These are phyloP conservation scores for Phylloporus scabripes DNA, from an alignment of 768 basidiomycete genomes.

Conservation along the genomic window DNA sequence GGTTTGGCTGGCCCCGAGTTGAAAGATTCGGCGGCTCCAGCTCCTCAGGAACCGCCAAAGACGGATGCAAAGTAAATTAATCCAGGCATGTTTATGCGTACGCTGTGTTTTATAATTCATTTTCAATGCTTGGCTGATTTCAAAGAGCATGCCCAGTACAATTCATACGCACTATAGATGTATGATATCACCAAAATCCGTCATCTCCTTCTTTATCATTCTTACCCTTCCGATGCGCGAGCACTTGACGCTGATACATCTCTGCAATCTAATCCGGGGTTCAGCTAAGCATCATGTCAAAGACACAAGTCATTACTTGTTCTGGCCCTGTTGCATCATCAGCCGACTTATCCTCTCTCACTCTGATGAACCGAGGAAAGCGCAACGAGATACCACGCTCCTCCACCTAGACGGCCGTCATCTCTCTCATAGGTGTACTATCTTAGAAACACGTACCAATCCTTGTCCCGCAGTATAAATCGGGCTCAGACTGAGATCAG, in stretches of 20 bases:
- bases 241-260: conserved; percentile 86
- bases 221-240: conserved; percentile 73
- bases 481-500: conserved; percentile 94
- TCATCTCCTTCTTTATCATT: conserved; percentile 64
- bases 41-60: conserved; percentile 38
- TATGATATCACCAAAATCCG: conserved; percentile 62
- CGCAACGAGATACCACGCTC: conserved; percentile 91
- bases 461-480: conserved; percentile 94
- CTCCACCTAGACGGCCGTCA: conserved; percentile 51
- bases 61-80: conserved; percentile 22
- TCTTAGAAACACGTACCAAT: conserved; percentile 46
- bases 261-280: conserved; percentile 64
- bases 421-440: conserved; percentile 1
- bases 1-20: conserved; percentile 32
- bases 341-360: conserved; percentile 88
- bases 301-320: conserved; percentile 50
- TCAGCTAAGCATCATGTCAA: conserved; percentile 2
- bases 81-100: not conserved
- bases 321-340: conserved; percentile 93
- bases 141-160: conserved; percentile 13
- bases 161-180: conserved; percentile 1
- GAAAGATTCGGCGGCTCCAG: conserved; percentile 44
- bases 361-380: conserved; percentile 90
- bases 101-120: conserved; percentile 1
- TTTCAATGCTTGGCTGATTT: not conserved